Conservation (phyloP, 228 moss, liverwort and hornwort species). For the Sphagnum fallax region DNA sequence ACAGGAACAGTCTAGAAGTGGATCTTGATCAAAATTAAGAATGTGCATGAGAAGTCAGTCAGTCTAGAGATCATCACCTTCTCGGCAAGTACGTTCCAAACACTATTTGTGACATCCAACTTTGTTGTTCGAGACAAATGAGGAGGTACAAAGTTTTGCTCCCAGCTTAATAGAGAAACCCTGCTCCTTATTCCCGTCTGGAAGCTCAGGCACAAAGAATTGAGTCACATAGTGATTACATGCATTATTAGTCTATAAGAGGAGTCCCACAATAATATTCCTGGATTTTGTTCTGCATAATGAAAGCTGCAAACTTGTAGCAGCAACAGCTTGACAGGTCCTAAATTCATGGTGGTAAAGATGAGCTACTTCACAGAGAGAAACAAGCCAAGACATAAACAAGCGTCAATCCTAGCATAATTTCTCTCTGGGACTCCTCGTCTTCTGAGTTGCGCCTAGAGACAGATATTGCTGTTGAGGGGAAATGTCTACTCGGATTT, state of each 20-base stretch:
- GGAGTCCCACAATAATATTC: background rate
- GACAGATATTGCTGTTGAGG: too few species aligned
- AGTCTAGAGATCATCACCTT: constrained; percentile 36
- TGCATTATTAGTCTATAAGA: too few species aligned
- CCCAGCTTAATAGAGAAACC: constrained; percentile 54
- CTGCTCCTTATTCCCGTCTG: constrained; percentile 53
- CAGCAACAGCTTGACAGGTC: background rate
- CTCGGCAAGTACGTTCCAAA: constrained; percentile 18
- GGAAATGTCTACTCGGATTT: background rate
- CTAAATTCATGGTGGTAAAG: background rate
- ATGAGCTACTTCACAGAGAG: too few species aligned
- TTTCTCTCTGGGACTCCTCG: too few species aligned
- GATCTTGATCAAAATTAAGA: background rate
- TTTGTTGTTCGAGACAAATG: constrained; percentile 47
- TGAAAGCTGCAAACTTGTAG: too few species aligned
- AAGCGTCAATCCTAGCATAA: too few species aligned
- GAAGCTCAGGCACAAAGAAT: constrained; percentile 3
- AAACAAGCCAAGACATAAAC: too few species aligned
- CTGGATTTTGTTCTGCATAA: too few species aligned
- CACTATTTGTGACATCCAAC: constrained; percentile 33
- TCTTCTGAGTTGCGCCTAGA: too few species aligned
- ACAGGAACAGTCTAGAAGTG: background rate
- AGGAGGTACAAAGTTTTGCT: constrained; percentile 58
- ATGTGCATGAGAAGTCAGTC: too few species aligned
- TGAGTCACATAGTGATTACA: too few species aligned